These are phyloP conservation scores for Dactylellina haptotyla DNA, from an alignment of 2,329 filamentous ascomycete genomes.

Conservation along the genomic window DNA sequence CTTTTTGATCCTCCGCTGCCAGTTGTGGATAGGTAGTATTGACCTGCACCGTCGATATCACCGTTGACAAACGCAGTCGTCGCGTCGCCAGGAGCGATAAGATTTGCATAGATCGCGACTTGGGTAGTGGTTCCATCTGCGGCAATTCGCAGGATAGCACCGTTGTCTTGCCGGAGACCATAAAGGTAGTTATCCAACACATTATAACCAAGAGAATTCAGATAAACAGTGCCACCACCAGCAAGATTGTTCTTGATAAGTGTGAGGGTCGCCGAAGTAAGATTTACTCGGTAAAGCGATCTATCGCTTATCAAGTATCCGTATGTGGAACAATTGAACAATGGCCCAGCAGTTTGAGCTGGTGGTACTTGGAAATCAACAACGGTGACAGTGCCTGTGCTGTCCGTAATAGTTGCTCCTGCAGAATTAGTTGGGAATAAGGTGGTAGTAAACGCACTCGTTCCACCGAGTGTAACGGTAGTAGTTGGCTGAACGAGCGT, in stretches of 20 bases:
- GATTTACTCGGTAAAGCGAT: background rate
- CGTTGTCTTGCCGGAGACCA: background rate
- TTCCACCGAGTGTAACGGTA: background rate
- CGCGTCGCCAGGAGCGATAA: background rate
- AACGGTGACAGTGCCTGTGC: background rate
- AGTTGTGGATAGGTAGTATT: background rate
- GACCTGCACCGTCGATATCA: background rate
- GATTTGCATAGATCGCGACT: background rate
- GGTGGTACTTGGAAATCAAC: background rate
- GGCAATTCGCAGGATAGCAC: background rate
- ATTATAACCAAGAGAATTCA: background rate
- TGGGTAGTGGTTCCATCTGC: background rate
- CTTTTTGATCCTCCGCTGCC: background rate
- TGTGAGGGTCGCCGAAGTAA: background rate
- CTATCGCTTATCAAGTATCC: background rate
- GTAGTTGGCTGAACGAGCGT: background rate
- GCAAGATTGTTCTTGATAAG: background rate
- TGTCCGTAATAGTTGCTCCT: background rate
- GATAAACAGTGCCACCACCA: background rate
- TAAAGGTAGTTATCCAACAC: conserved; percentile 10
- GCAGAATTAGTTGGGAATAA: background rate
- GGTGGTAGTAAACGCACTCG: background rate
- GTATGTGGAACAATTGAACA: conserved; percentile 5
- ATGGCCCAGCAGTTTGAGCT: background rate
- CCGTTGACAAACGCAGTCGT: background rate